Conservation (phyloP, 495 filamentous ascomycete genomes). For the Penicillium angulare region DNA sequence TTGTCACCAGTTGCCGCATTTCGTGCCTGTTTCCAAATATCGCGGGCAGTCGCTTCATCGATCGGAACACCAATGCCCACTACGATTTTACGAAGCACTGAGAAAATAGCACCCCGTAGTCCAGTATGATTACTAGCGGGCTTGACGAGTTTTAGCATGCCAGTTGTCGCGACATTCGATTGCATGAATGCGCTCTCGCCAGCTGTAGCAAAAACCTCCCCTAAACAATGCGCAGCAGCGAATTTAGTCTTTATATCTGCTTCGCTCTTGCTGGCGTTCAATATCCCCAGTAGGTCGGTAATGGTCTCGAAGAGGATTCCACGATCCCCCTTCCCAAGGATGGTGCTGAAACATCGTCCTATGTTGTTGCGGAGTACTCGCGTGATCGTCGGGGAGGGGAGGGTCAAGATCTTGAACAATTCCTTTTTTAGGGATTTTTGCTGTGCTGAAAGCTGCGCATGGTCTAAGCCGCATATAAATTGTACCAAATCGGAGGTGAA, state of each 20-base stretch:
- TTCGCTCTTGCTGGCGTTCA: constrained; percentile 77
- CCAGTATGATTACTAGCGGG: constrained; percentile 76
- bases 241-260: constrained; percentile 74
- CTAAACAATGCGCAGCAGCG: constrained; percentile 85
- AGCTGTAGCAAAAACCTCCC: constrained; percentile 82
- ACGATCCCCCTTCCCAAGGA: constrained; percentile 85
- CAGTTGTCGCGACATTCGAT: constrained; percentile 68
- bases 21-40: constrained; percentile 90
- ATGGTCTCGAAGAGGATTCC: constrained; percentile 92
- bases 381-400: constrained; percentile 81
- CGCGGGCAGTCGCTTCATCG: constrained; percentile 81
- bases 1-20: constrained; percentile 77
- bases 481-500: constrained; percentile 82
- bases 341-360: constrained; percentile 76
- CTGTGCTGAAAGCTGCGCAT: constrained; percentile 78
- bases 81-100: constrained; percentile 71
- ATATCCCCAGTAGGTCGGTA: constrained; percentile 76
- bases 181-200: constrained; percentile 91
- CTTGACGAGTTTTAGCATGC: constrained; percentile 78
- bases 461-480: constrained; percentile 70
- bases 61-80: constrained; percentile 69
- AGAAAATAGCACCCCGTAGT: constrained; percentile 78
- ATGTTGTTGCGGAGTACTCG: constrained; percentile 86
- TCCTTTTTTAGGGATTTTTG: constrained; percentile 89
- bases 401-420: constrained; percentile 83